These are phyloP conservation scores for Monilinia fructigena DNA, from an alignment of 2,329 filamentous ascomycete genomes.

Conservation along the genomic window DNA sequence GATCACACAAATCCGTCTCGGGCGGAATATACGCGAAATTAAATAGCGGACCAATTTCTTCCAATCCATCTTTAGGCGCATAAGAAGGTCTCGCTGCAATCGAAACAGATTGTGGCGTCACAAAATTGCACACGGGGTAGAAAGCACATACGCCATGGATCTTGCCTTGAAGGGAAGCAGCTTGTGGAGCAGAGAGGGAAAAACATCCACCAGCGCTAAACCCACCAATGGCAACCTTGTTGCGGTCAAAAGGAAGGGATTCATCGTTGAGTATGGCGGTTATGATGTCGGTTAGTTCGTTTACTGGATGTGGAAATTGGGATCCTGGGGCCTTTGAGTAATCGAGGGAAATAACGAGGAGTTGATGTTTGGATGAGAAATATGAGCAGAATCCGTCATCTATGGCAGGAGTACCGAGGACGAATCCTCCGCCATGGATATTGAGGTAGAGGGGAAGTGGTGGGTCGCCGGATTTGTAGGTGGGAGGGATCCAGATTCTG, in stretches of 20 bases:
- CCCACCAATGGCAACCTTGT: constrained; percentile 46
- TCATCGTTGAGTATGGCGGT: constrained; percentile 45
- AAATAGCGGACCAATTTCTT: constrained; percentile 22
- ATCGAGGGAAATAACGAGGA: constrained; percentile 49
- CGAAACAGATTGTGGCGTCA: constrained; percentile 37
- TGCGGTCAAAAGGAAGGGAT: constrained; percentile 46
- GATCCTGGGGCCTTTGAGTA: constrained; percentile 49
- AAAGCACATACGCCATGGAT: constrained; percentile 44
- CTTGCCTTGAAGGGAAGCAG: constrained; percentile 37
- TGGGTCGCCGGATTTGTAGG: constrained; percentile 14
- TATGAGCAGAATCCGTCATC: constrained; percentile 48
- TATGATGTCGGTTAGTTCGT: constrained; percentile 48
- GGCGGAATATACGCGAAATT: constrained; percentile 29
- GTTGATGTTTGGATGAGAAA: constrained; percentile 44
- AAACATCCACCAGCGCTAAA: constrained; percentile 54
- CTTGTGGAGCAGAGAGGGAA: constrained; percentile 44
- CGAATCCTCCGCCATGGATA: constrained; percentile 53
- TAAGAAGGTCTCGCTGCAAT: constrained; percentile 32
- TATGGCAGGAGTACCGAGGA: constrained; percentile 44
- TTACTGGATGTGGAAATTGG: constrained; percentile 46
- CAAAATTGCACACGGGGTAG: constrained; percentile 47
- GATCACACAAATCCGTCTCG: constrained; percentile 29
- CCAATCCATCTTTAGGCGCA: constrained; percentile 27
- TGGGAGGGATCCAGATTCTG: constrained; percentile 18
- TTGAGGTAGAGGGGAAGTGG: constrained; percentile 42